Base-by-base conservation (phyloP, 1,139 yeast genomes). In the Magnusiomyces starmeri region DNA sequence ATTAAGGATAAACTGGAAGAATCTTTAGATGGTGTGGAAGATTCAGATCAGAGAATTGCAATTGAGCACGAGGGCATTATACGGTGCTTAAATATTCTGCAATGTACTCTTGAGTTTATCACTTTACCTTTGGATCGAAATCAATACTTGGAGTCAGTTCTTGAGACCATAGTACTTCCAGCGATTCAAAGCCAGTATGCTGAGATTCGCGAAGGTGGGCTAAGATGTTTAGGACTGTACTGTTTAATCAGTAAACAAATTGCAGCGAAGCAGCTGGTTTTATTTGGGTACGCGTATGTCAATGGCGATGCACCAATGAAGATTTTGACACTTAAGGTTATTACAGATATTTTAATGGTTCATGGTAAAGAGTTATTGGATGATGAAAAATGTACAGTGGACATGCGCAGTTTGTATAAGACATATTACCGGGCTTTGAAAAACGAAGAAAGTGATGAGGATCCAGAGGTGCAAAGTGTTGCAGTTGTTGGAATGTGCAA, bases 401-500 rank as follows among this genome's bases (percentile, higher is more conserved):
- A 82, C 64, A 74, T 83, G 14, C 73, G 72, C 49, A 78, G 80
- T 35, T 72, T 75, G 59, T 85, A 85, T 57, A 80, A 83, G 62
- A 71, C 85, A 47, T 83, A 85, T 58, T 82, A 81, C 69, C 79
- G 82, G 62, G 79, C 85, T 1, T 71, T 89, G 57, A 59, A 60
- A 35, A 61, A 79, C 54, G 72, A 71, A 10, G 37, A 32, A 4
- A 14, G 18, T 4, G 37, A 32, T 42, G 79, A 78, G 6, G 72
- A 78, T 61, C 85, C 85, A 0, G 48, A 45, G 21, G 75, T 88
- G 25, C 96, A 87, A 65, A 82, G 92, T 0, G 74, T 81, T 1
- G 86, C 92, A 6, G 96, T 94, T 0, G 95, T 87, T 62, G 95
- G 96, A 0, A 71, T 90, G 26, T 86, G 92, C 62, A 90, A 92